Conservation (phyloP, 805 yeast genomes). For the Naumovozyma dairenensis region DNA sequence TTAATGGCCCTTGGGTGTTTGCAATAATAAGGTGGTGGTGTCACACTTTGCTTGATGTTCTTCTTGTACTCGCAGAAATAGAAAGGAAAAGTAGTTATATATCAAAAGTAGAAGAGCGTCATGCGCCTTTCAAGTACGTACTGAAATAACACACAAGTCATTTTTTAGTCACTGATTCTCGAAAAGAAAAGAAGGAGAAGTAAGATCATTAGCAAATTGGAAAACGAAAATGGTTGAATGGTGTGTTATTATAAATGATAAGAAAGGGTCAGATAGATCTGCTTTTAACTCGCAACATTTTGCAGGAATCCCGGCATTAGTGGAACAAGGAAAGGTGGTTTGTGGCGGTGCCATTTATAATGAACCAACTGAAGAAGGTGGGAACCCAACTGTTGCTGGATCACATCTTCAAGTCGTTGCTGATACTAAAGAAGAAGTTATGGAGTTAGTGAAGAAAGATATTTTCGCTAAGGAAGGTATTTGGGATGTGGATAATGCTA, state of each 20-base stretch:
- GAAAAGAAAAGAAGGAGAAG: too few species aligned
- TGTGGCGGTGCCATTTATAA: constrained; percentile 45
- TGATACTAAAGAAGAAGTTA: constrained; percentile 52
- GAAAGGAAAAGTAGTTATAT: too few species aligned
- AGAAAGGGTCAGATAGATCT: constrained; percentile 52
- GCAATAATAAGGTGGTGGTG: too few species aligned
- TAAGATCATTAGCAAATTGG: too few species aligned
- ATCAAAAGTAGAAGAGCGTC: too few species aligned
- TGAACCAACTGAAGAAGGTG: constrained; percentile 34
- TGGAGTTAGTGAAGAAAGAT: constrained; percentile 55
- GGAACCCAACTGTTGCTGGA: constrained; percentile 50
- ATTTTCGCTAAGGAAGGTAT: constrained; percentile 54
- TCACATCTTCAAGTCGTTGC: constrained; percentile 56
- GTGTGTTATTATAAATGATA: constrained; percentile 61
- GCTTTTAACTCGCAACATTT: constrained; percentile 45
- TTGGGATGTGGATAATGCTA: constrained; percentile 62
- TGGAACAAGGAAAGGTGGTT: constrained; percentile 36
- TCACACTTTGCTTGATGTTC: too few species aligned
- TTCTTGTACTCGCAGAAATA: too few species aligned
- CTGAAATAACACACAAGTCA: too few species aligned
- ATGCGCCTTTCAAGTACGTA: too few species aligned
- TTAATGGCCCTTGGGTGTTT: too few species aligned
- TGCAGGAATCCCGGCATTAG: constrained; percentile 35
- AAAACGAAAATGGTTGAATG: constrained; percentile 42
- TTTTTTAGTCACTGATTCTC: too few species aligned